phyloP scores from a whole-genome alignment of 129 eudicot species.

The Sambucus nigra region DNA sequence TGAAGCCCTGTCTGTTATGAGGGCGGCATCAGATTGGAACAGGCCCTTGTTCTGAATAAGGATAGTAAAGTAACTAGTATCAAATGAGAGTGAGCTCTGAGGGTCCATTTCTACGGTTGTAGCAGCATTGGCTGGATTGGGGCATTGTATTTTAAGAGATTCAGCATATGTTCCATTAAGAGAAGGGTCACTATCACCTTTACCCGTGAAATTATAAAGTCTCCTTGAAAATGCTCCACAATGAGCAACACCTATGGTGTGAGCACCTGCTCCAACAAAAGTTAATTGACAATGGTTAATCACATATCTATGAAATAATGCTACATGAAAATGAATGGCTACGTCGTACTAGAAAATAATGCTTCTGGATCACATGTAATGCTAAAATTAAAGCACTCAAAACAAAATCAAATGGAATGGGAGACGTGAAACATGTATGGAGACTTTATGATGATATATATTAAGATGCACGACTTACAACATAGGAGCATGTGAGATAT shows the following conservation, averaged over 20 bases:
- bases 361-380: too few species aligned
- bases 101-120: conserved; percentile 47
- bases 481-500: too few species aligned
- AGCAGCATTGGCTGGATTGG: conserved; percentile 19
- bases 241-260: conserved; percentile 39
- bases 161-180: conserved; percentile 23
- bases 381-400: too few species aligned
- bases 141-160: conserved; percentile 23
- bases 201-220: conserved; percentile 41
- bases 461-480: too few species aligned
- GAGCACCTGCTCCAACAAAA: conserved; percentile 27
- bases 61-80: conserved; percentile 23
- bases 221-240: conserved; percentile 27
- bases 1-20: conserved; percentile 22
- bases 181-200: conserved; percentile 34
- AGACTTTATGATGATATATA: too few species aligned
- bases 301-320: too few species aligned
- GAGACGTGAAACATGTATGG: too few species aligned
- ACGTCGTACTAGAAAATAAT: too few species aligned
- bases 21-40: conserved; percentile 40
- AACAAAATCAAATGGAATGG: too few species aligned
- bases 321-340: too few species aligned
- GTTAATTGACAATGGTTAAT: too few species aligned
- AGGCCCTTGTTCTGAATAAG: conserved; percentile 34
- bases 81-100: conserved; percentile 29